These are phyloP conservation scores for Herpetospermum pedunculosum DNA, from an alignment of 306 rosid genomes.

Conservation along the genomic window DNA sequence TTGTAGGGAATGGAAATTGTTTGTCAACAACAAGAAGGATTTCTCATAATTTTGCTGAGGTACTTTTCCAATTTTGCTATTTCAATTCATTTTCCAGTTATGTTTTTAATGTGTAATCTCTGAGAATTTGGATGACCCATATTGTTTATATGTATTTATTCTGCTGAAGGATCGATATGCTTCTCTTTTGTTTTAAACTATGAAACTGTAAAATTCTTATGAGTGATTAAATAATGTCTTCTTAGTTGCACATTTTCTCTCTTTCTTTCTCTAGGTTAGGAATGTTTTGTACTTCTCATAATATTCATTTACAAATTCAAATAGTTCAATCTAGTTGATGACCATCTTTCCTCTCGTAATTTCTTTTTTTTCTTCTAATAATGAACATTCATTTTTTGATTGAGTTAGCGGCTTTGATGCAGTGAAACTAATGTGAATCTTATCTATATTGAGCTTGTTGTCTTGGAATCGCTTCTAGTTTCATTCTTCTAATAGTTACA, in stretches of 20 bases:
- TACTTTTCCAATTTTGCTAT: not conserved
- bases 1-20: conserved; percentile 1
- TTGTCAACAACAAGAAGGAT: not conserved
- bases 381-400: not conserved
- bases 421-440: not conserved
- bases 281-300: not conserved
- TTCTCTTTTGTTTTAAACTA: not conserved
- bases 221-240: not conserved
- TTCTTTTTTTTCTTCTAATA: not conserved
- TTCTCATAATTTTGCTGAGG: not conserved
- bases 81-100: not conserved
- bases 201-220: not conserved
- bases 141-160: not conserved
- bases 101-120: not conserved
- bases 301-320: not conserved
- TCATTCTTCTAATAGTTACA: not conserved
- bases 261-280: not conserved
- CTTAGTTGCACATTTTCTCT: not conserved
- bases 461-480: not conserved
- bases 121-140: not conserved
- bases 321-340: not conserved
- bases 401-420: not conserved
- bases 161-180: not conserved
- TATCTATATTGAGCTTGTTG: not conserved
- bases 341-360: not conserved